Percentiles rank a stretch among this genome's conserved stretches.
These are phyloP conservation scores for Dysphania ambrosioides DNA, from an alignment of 148 eudicot genomes.

Conservation along the genomic window DNA sequence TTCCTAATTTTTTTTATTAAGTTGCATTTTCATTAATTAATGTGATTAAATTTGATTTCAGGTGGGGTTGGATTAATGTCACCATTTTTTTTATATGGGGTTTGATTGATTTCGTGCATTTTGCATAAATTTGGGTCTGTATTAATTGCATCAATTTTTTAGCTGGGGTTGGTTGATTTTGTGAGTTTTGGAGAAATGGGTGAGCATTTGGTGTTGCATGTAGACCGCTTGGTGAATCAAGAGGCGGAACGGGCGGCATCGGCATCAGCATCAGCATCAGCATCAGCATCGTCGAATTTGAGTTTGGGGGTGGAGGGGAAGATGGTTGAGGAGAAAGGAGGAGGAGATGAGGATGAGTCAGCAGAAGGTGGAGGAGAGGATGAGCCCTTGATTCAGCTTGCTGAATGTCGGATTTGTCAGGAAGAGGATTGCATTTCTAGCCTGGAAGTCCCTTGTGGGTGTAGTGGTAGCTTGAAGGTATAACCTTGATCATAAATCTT, in stretches of 20 bases:
- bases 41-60: not conserved
- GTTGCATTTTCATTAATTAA: not conserved
- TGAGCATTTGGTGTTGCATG: slow-evolving; percentile 52
- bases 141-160: too few species aligned
- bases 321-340: slow-evolving; percentile 24
- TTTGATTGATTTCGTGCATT: not conserved
- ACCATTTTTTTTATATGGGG: not conserved
- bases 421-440: slow-evolving; percentile 66
- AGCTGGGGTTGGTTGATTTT: too few species aligned
- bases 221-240: slow-evolving; percentile 44
- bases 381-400: slow-evolving; percentile 54
- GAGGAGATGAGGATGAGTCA: slow-evolving; percentile 29
- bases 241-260: slow-evolving; percentile 24
- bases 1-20: not conserved
- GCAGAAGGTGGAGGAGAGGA: slow-evolving; percentile 30
- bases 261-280: too few species aligned
- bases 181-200: too few species aligned
- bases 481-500: too few species aligned
- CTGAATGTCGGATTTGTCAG: slow-evolving; percentile 89
- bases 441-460: slow-evolving; percentile 78
- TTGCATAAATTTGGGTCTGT: too few species aligned
- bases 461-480: slow-evolving; percentile 94
- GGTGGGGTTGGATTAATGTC: not conserved
- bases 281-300: slow-evolving; percentile 23
- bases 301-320: slow-evolving; percentile 32